Evolutionary conservation across 2,329 filamentous ascomycete species (phyloP), one percentile per base, ranked within the genome.

Genomic region (Colletotrichum destructivum): DNA sequence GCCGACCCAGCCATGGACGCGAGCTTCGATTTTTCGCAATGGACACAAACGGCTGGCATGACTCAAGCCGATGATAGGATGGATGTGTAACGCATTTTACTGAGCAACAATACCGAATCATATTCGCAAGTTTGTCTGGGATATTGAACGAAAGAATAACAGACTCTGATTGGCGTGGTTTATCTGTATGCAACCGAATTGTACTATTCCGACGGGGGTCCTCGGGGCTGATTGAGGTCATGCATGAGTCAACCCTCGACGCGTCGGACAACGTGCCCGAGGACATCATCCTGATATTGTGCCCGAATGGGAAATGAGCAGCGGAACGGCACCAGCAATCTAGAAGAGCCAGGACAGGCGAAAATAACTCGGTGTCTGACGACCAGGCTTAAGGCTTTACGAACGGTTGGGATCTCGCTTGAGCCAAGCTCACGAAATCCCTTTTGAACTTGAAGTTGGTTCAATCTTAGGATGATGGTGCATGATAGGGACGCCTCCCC

Each of bases 1-100:
- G 81, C 81, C 4, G 79, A 82, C 66, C 77, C 81, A 11, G 75
- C 78, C 1, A 79, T 81, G 64, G 79, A 82, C 55, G 72, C 77
- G 7, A 78, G 78, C 35, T 79, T 78, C 52, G 78, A 81, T 54
- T 75, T 82, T 26, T 73, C 77, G 52, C 80, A 80, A 63, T 77
- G 78, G 76, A 76, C 69, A 23, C 69, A 72, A 40, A 47, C 69
- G 12, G 65, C 69, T 11, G 69, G 46, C 21, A 72, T 69, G 69
- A 55, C 69, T 61, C 69, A 72, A 31, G 59, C 54, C 18, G 69
- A 72, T 42, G 69, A 72, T 26, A 72, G 69, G 16, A 64, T 72
- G 69, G 69, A 72, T 35, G 59, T 72, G 12, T 72, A 42, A 64
- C 26, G 16, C 9, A 9, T 62, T 40, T 52, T 42, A 52, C 46